Conservation (phyloP, 1,284 basidiomycete genomes). For the Ganoderma meredithae region DNA sequence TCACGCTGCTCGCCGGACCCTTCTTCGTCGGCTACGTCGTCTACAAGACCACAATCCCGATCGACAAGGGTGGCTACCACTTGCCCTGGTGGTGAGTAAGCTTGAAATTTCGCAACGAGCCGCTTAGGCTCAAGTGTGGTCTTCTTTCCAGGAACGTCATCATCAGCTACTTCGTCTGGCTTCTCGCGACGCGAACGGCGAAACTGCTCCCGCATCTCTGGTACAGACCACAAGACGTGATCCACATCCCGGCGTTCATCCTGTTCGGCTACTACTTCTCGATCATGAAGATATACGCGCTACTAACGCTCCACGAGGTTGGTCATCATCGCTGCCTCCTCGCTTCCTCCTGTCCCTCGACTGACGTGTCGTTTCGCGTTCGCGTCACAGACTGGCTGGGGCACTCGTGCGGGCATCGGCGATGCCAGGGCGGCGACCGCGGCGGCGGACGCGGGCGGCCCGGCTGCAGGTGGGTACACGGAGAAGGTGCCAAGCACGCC, state of each 20-base stretch:
- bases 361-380: not conserved
- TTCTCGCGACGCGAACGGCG: conserved; percentile 82
- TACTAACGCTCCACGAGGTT: conserved; percentile 45
- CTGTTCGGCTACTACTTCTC: conserved; percentile 81
- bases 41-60: conserved; percentile 77
- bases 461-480: conserved; percentile 28
- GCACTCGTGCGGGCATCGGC: conserved; percentile 89
- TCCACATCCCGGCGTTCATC: conserved; percentile 93
- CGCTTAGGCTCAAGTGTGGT: not conserved
- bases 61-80: conserved; percentile 83
- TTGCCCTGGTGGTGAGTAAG: conserved; percentile 85
- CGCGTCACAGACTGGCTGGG: conserved; percentile 79
- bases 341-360: no score
- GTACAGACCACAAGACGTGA: conserved; percentile 84
- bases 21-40: conserved; percentile 79
- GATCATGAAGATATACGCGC: conserved; percentile 45
- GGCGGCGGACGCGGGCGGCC: conserved; percentile 52
- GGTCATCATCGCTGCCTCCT: no score
- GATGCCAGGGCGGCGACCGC: conserved; percentile 77
- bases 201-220: conserved; percentile 92
- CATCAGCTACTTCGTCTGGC: conserved; percentile 80
- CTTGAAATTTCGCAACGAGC: not conserved
- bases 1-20: conserved; percentile 87
- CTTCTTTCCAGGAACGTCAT: conserved; percentile 71
- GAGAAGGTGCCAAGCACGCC: conserved; percentile 40